Percentiles rank a stretch among this genome's conserved stretches.
These are phyloP conservation scores for Ogataea polymorpha DNA, from an alignment of 805 yeast genomes.

Conservation along the genomic window DNA sequence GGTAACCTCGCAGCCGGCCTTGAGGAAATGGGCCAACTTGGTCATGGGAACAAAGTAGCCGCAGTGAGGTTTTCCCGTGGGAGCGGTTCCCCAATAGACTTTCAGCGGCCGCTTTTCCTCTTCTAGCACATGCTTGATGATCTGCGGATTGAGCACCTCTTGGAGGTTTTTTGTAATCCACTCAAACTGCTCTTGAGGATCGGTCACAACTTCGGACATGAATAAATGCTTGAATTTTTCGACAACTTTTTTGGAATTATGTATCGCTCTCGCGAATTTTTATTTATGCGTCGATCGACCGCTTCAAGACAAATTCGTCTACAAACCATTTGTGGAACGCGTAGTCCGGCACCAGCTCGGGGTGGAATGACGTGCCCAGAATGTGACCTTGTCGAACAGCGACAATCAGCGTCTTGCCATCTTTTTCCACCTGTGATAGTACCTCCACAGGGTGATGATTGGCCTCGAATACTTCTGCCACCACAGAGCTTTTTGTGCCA, in stretches of 20 bases:
- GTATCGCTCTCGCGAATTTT: neutral
- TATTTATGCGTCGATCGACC: constrained; percentile 10
- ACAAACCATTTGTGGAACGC: constrained; percentile 73
- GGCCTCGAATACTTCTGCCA: constrained; percentile 8
- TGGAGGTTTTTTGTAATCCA: constrained; percentile 84
- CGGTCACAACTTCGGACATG: constrained; percentile 31
- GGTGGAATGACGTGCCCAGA: constrained; percentile 78
- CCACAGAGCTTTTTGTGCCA: constrained; percentile 3
- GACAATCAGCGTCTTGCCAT: constrained; percentile 45
- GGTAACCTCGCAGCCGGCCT: constrained; percentile 93
- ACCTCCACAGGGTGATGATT: constrained; percentile 39
- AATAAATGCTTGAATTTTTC: neutral
- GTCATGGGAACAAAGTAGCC: constrained; percentile 99
- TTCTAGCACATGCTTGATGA: constrained; percentile 79
- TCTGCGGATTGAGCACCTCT: constrained; percentile 85
- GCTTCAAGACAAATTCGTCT: constrained; percentile 47
- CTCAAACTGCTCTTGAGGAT: constrained; percentile 61
- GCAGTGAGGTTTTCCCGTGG: constrained; percentile 98
- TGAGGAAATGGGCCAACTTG: constrained; percentile 88
- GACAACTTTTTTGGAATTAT: neutral
- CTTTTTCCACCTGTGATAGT: constrained; percentile 37
- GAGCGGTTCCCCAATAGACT: constrained; percentile 99
- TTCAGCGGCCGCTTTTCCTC: constrained; percentile 78
- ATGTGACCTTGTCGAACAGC: constrained; percentile 69
- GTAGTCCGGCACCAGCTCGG: constrained; percentile 56